Base-by-base conservation (phyloP, 2,329 filamentous ascomycete species). In the Phialemoniopsis sp. region DNA sequence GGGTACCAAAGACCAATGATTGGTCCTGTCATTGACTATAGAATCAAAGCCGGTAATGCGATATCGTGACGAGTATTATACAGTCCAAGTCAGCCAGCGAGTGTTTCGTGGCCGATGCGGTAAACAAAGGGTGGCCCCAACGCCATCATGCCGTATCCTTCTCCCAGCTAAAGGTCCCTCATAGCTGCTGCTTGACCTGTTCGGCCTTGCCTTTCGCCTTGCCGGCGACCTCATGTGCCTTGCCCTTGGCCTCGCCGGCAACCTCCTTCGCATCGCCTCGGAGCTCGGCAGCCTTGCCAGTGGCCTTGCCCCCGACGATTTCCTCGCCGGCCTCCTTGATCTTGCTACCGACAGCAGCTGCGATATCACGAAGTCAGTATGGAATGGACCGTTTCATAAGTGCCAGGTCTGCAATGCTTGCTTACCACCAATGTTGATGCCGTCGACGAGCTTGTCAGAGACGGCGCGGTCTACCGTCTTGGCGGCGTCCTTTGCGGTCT, bases 401-500 rank as follows among this genome's bases (percentile, higher is more conserved):
- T 9, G 15, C 15, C 15, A 26, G 29, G 15, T 29, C 16, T 13
- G 21, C 5, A 9, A 32, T 14, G 30, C 21, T 7, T 18, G 66
- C 73, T 43, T 66, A 82, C 80, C 58, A 36, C 73, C 72, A 34
- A 67, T 63, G 48, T 84, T 68, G 54, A 85, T 79, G 13, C 76
- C 78, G 30, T 78, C 74, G 19, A 82, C 73, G 14, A 84, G 54
- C 55, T 79, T 82, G 55, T 80, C 73, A 43, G 73, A 72, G 32
- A 84, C 76, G 36, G 64, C 68, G 21, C 76, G 68, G 62, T 84
- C 77, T 6, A 81, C 76, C 6, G 61, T 63, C 60, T 82, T 80
- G 41, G 77, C 58, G 4, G 70, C 69, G 45, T 83, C 78, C 60
- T 82, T 84, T 50, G 75, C 72, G 1, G 67, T 49, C 41, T 82